A percentile compares a stretch with the other conserved stretches of the same genome.
phyloP scores from a whole-genome alignment of 495 filamentous ascomycete genomes.

The Tuber calosporum region DNA sequence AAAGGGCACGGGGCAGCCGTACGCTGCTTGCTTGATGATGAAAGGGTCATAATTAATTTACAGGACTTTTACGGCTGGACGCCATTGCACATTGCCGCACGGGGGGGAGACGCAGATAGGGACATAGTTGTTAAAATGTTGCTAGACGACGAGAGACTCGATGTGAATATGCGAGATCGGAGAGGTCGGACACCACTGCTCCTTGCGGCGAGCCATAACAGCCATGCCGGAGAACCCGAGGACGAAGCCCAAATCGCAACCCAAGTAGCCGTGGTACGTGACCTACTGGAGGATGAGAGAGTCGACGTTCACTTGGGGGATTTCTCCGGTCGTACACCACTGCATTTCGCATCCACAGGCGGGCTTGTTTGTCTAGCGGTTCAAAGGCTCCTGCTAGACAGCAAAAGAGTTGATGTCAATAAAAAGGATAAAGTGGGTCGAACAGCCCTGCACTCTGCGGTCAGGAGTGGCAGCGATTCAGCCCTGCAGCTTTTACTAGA shows the following conservation, averaged over 20 bases:
- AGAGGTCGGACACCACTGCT: not conserved
- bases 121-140: not conserved
- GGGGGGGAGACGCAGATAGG: not conserved
- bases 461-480: not conserved
- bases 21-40: not conserved
- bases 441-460: conserved; percentile 14
- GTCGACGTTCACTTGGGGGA: not conserved
- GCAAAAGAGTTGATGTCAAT: not conserved
- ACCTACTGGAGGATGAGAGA: not conserved
- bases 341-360: not conserved
- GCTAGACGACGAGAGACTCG: not conserved
- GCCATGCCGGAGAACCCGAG: not conserved
- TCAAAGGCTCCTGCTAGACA: not conserved
- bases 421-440: conserved; percentile 2
- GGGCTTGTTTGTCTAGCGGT: not conserved
- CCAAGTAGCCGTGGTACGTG: not conserved
- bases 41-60: not conserved
- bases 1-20: not conserved
- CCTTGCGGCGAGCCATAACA: not conserved
- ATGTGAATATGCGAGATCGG: not conserved
- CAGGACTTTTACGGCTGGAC: conserved; percentile 2
- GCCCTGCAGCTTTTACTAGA: conserved; percentile 8
- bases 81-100: not conserved
- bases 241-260: not conserved
- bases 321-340: not conserved